Conservation (phyloP, 2,329 filamentous ascomycete genomes). For the Fusarium anguioides region DNA sequence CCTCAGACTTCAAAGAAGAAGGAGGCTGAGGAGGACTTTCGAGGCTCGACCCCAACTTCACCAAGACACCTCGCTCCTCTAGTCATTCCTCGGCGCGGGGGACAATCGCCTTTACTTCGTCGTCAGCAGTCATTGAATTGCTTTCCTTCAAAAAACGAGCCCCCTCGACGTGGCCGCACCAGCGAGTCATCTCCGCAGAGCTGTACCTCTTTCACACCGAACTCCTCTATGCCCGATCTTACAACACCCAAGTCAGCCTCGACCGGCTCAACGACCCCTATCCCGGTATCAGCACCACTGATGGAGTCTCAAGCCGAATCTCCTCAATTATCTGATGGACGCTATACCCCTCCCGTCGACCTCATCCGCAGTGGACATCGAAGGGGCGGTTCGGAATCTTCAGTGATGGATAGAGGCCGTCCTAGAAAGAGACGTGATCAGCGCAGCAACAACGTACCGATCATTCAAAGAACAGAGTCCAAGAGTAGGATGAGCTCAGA, state of each 20-base stretch:
- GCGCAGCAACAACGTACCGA: slow-evolving; percentile 51
- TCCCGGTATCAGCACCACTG: slow-evolving; percentile 62
- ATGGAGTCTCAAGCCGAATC: slow-evolving; percentile 55
- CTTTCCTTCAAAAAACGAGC: slow-evolving; percentile 60
- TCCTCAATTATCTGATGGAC: slow-evolving; percentile 58
- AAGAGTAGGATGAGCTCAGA: slow-evolving; percentile 63
- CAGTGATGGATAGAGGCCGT: slow-evolving; percentile 70
- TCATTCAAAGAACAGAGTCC: slow-evolving; percentile 54
- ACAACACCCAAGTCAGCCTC: slow-evolving; percentile 58
- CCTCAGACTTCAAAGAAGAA: slow-evolving; percentile 39
- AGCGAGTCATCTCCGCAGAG: slow-evolving; percentile 60
- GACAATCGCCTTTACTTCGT: slow-evolving; percentile 38
- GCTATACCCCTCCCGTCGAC: slow-evolving; percentile 45
- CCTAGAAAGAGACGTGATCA: slow-evolving; percentile 64
- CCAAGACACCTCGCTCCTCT: slow-evolving; percentile 66
- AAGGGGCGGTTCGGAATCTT: slow-evolving; percentile 67
- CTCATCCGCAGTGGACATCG: slow-evolving; percentile 53
- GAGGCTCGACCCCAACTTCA: slow-evolving; percentile 52
- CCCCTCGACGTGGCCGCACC: slow-evolving; percentile 53
- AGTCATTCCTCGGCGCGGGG: slow-evolving; percentile 60
- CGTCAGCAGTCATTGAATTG: slow-evolving; percentile 57
- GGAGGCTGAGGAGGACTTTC: slow-evolving; percentile 23
- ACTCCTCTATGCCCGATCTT: slow-evolving; percentile 52
- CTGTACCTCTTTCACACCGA: slow-evolving; percentile 54
- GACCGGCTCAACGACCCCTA: slow-evolving; percentile 55